phyloP scores from a whole-genome alignment of 345 rosid species.

The Excoecaria cochinchinensis region DNA sequence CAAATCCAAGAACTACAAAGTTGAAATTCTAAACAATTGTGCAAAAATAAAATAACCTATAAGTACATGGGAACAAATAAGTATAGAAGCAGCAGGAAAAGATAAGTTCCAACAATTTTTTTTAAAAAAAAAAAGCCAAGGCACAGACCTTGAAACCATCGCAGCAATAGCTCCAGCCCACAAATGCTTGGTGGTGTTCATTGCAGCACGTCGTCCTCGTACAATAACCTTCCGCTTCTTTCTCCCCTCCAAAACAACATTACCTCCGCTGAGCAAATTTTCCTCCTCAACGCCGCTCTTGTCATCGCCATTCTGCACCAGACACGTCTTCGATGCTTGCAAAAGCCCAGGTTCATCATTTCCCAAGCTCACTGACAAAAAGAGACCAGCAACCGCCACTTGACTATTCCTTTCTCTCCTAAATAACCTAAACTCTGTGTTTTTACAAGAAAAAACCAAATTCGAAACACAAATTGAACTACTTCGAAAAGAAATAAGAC shows the following conservation, averaged over 20 bases:
- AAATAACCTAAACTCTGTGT: conserved; percentile 13
- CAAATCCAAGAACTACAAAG: not conserved
- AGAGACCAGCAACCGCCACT: conserved; percentile 18
- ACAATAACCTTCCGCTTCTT: conserved; percentile 31
- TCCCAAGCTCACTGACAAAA: conserved; percentile 54
- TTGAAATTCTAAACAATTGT: not conserved
- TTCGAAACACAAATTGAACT: conserved; percentile 13
- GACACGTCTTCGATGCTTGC: conserved; percentile 27
- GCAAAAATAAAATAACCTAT: not conserved
- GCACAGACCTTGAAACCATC: conserved; percentile 65
- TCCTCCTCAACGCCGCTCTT: conserved; percentile 14
- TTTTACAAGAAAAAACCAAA: conserved; percentile 19
- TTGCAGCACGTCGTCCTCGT: conserved; percentile 33
- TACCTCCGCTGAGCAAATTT: conserved; percentile 1
- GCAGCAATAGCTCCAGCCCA: conserved; percentile 88
- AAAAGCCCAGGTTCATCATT: conserved; percentile 31
- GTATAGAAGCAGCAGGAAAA: not conserved
- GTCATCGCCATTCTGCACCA: conserved; percentile 25
- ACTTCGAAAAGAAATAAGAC: conserved; percentile 33
- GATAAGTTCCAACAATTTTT: too few relatives aligned
- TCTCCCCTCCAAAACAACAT: conserved; percentile 10
- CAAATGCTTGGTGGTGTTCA: conserved; percentile 58
- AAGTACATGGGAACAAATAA: not conserved
- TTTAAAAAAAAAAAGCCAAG: not conserved
- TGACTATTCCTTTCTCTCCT: conserved; percentile 15